Conservation (phyloP, 352 stramenopile species). For the Globisporangium takayamanum region DNA sequence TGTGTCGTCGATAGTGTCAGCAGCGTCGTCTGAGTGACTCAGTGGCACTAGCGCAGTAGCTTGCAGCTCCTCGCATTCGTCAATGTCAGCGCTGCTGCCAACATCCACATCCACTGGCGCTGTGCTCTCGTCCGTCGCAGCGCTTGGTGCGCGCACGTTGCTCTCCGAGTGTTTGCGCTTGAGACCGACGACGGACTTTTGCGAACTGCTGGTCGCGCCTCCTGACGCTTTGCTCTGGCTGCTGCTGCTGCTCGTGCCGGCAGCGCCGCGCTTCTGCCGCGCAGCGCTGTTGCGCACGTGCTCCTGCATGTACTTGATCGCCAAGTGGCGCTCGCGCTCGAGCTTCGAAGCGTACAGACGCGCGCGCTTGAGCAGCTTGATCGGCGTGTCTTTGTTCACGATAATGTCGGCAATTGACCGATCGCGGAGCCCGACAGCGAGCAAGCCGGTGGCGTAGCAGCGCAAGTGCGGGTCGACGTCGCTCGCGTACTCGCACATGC, state of each 20-base stretch:
- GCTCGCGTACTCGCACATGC: slow-evolving; percentile 59
- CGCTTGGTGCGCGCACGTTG: slow-evolving; percentile 5
- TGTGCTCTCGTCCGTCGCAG: slow-evolving; percentile 23
- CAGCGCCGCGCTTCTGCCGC: slow-evolving; percentile 28
- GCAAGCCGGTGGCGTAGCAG: slow-evolving; percentile 70
- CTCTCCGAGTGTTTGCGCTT: slow-evolving; percentile 49
- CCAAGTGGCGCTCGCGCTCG: slow-evolving; percentile 54
- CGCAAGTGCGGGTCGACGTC: slow-evolving; percentile 48
- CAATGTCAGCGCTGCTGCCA: slow-evolving; percentile 3
- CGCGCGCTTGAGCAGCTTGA: slow-evolving; percentile 68
- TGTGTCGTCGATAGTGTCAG: not conserved
- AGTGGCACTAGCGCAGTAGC: not conserved
- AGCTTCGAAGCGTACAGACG: slow-evolving; percentile 75
- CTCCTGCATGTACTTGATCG: slow-evolving; percentile 77
- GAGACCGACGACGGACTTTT: slow-evolving; percentile 10
- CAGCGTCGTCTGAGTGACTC: not conserved
- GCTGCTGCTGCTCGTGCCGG: not conserved
- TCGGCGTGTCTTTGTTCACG: slow-evolving; percentile 71
- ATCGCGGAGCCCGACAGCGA: slow-evolving; percentile 72
- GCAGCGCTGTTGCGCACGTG: slow-evolving; percentile 30
- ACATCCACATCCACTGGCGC: not conserved
- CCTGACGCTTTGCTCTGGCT: slow-evolving; percentile 9
- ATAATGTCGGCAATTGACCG: slow-evolving; percentile 74
- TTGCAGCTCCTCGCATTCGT: slow-evolving; percentile 2
- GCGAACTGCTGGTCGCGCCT: not conserved